phyloP scores from a whole-genome alignment of 441 rosid genomes.

The Erodium trifolium region DNA sequence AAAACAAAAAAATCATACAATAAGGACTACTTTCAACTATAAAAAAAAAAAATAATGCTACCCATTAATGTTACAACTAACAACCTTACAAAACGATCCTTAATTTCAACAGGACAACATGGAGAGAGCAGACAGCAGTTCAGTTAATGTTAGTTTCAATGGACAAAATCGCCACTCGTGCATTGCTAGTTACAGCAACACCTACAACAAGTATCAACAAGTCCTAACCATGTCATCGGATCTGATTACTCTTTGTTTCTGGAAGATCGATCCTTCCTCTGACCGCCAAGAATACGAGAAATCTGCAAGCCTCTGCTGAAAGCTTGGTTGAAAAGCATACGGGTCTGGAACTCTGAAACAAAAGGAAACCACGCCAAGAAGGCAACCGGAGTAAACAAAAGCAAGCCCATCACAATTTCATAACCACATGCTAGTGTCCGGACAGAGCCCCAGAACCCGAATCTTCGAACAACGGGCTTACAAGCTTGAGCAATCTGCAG shows the following conservation, averaged over 20 bases:
- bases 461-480: slow-evolving; percentile 55
- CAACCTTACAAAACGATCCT: too few relatives aligned
- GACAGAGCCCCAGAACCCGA: slow-evolving; percentile 91
- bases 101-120: neutral
- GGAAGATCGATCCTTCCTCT: slow-evolving; percentile 65
- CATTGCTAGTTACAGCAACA: slow-evolving; percentile 17
- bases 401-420: slow-evolving; percentile 87
- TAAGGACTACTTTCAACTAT: neutral
- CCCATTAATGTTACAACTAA: neutral
- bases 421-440: slow-evolving; percentile 88
- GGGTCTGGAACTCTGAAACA: slow-evolving; percentile 96
- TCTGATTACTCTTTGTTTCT: slow-evolving; percentile 57
- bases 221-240: too few relatives aligned
- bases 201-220: slow-evolving; percentile 12
- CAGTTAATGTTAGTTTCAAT: slow-evolving; percentile 4
- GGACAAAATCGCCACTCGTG: slow-evolving; percentile 20
- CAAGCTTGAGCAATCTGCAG: slow-evolving; percentile 88
- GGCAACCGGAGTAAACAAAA: slow-evolving; percentile 92
- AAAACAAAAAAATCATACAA: too few relatives aligned
- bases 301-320: slow-evolving; percentile 98
- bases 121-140: slow-evolving; percentile 1
- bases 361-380: slow-evolving; percentile 98
- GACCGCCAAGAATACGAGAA: slow-evolving; percentile 97
- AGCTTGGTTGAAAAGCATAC: slow-evolving; percentile 99
- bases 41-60: neutral